Percentiles rank a stretch among this genome's conserved stretches.
These are phyloP conservation scores for Cinnamomum chago DNA, from an alignment of 164 flowering plant species.

Conservation along the genomic window DNA sequence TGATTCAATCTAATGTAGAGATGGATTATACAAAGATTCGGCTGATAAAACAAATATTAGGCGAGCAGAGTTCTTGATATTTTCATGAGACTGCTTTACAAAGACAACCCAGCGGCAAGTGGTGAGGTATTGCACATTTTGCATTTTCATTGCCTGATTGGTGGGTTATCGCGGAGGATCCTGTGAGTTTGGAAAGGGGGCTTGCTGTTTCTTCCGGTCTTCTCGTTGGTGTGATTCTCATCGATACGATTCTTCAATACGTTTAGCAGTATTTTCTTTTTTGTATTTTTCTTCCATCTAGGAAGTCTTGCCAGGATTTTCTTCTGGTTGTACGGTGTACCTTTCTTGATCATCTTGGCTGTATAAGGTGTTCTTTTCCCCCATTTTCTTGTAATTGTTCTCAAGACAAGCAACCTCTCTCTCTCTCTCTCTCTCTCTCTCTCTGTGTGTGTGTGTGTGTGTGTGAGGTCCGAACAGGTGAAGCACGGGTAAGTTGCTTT, in stretches of 20 bases:
- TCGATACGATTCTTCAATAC: neutral
- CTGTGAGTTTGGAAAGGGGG: neutral
- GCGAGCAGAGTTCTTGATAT: too few species aligned
- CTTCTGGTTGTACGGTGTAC: neutral
- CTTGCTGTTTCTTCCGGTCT: neutral
- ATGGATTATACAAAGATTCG: neutral
- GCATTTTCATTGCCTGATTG: neutral
- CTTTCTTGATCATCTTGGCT: neutral
- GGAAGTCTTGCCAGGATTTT: neutral
- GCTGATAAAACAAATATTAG: neutral
- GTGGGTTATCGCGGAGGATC: neutral
- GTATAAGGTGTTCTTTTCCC: constrained; percentile 5
- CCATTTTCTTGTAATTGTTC: neutral
- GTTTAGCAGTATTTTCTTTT: neutral
- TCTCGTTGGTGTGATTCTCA: neutral
- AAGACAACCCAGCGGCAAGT: neutral
- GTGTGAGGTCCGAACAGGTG: too few species aligned
- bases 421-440: too few species aligned
- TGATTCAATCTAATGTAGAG: neutral
- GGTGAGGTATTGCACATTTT: too few species aligned
- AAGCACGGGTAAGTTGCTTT: neutral
- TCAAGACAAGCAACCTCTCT: neutral
- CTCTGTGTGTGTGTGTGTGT: too few species aligned
- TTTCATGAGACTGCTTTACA: neutral
- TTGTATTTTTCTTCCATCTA: neutral